phyloP scores from a whole-genome alignment of 2,329 filamentous ascomycete species.

The Knufia fluminis region DNA sequence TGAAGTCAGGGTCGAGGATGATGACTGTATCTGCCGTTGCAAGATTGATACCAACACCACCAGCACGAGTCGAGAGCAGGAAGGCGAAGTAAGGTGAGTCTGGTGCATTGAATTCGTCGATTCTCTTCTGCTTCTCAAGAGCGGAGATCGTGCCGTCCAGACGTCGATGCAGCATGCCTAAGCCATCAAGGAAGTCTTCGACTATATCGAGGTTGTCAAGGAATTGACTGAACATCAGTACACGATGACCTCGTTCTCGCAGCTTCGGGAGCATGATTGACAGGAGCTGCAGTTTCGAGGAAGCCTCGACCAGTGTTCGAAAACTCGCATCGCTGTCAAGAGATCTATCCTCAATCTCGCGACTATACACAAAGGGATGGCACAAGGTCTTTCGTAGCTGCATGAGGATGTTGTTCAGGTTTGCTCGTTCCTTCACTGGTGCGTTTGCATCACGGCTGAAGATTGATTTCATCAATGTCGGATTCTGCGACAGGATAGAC shows the following conservation, averaged over 20 bases:
- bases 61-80: conserved; percentile 83
- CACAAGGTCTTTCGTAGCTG: conserved; percentile 90
- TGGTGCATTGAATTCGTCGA: conserved; percentile 85
- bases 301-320: conserved; percentile 81
- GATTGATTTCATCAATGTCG: conserved; percentile 77
- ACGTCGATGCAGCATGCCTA: conserved; percentile 65
- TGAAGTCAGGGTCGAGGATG: conserved; percentile 94
- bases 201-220: conserved; percentile 76
- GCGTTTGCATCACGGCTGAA: conserved; percentile 56
- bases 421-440: conserved; percentile 63
- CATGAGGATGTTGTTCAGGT: conserved; percentile 87
- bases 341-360: conserved; percentile 75
- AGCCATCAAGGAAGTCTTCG: conserved; percentile 77
- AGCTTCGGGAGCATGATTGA: conserved; percentile 82
- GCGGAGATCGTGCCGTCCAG: conserved; percentile 77
- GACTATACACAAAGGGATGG: conserved; percentile 91
- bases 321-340: conserved; percentile 53
- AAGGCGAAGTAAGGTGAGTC: conserved; percentile 80
- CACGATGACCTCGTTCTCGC: conserved; percentile 73
- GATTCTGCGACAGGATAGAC: conserved; percentile 84
- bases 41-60: conserved; percentile 94
- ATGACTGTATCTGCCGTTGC: conserved; percentile 97
- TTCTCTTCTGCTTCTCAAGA: conserved; percentile 84
- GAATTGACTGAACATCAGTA: conserved; percentile 94
- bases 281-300: conserved; percentile 75